Conservation (phyloP, 306 rosid species). For the Sechiopsis laciniata region DNA sequence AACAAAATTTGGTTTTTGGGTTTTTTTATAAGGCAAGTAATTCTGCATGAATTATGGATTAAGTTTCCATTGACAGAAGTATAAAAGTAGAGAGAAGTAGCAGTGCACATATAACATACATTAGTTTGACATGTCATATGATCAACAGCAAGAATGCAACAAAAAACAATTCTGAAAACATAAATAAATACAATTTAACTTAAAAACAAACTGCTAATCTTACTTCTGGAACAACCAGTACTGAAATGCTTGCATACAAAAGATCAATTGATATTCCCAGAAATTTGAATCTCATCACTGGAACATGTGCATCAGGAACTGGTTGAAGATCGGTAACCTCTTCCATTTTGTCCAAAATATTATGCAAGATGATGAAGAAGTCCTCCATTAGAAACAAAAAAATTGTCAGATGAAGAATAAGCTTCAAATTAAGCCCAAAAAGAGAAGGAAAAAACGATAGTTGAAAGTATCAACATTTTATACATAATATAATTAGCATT, state of each 20-base stretch:
- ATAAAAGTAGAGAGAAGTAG: background rate
- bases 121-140: constrained; percentile 3
- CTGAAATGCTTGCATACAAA: constrained; percentile 84
- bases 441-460: background rate
- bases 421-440: constrained; percentile 7
- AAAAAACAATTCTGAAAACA: background rate
- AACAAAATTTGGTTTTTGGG: background rate
- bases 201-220: constrained; percentile 28
- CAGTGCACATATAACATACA: background rate
- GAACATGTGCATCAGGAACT: constrained; percentile 91
- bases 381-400: constrained; percentile 30
- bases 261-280: constrained; percentile 86
- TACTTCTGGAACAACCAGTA: constrained; percentile 87
- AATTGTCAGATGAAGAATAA: constrained; percentile 24
- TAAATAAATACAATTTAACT: background rate
- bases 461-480: background rate
- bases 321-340: constrained; percentile 92
- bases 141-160: background rate
- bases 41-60: background rate
- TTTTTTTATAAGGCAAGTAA: background rate
- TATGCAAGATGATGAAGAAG: constrained; percentile 69
- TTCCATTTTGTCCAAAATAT: constrained; percentile 68
- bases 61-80: background rate
- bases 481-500: background rate
- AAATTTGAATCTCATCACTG: constrained; percentile 94